Evolutionary conservation across 2,329 filamentous ascomycete species (phyloP).

Genomic region (Plectosphaerella plurivora): DNA sequence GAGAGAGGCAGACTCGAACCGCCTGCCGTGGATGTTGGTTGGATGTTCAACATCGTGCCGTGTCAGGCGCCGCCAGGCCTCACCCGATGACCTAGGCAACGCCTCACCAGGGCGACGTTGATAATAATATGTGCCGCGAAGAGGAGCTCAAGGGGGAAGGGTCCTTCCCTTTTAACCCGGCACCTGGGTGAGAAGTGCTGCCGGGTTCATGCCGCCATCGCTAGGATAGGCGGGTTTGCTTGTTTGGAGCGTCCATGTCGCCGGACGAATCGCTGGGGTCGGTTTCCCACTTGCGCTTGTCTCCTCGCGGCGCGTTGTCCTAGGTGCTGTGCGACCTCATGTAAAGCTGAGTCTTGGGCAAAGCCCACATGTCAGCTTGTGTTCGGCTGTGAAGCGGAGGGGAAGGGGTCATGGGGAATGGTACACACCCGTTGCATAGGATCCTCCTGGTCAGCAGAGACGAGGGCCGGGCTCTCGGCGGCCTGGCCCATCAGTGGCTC

Average conservation of each 20-base stretch:
- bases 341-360: slow-evolving; percentile 1
- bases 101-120: neutral
- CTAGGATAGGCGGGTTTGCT: slow-evolving; percentile 1
- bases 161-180: neutral
- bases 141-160: slow-evolving; percentile 1
- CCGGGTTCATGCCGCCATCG: neutral
- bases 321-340: slow-evolving; percentile 18
- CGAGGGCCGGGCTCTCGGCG: slow-evolving; percentile 58
- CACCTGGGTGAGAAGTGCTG: neutral
- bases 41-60: neutral
- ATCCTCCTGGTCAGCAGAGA: slow-evolving; percentile 58
- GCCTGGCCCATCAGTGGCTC: slow-evolving; percentile 51
- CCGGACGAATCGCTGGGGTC: slow-evolving; percentile 2
- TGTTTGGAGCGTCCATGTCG: slow-evolving; percentile 1
- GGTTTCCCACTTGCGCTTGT: slow-evolving; percentile 14
- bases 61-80: neutral
- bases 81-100: neutral
- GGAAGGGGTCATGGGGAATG: neutral
- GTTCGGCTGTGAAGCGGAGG: no score
- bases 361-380: neutral
- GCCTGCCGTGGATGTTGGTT: neutral
- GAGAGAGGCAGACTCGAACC: neutral
- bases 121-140: slow-evolving; percentile 3
- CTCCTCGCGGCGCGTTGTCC: slow-evolving; percentile 13
- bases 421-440: slow-evolving; percentile 45